Percentiles rank a stretch among this genome's conserved stretches.
Conservation (phyloP, 2,329 filamentous ascomycete genomes). For the Colletotrichum eleusines region DNA sequence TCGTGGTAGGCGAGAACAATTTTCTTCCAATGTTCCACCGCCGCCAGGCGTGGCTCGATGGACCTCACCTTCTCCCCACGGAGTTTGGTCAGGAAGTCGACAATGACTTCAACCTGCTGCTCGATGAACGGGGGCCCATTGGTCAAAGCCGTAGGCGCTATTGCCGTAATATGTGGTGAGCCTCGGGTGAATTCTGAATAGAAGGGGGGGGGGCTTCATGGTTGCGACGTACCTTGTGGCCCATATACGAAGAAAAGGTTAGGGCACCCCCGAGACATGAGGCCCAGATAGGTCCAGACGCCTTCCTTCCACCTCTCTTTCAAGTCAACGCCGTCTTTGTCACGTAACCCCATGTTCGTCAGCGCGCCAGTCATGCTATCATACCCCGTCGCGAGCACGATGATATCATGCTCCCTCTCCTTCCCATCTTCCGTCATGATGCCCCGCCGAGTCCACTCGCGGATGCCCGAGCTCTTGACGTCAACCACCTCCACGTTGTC, state of each 20-base stretch:
- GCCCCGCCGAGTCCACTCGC: slow-evolving; percentile 53
- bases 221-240: slow-evolving; percentile 41
- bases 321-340: slow-evolving; percentile 47
- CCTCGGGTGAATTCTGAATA: not conserved
- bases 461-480: slow-evolving; percentile 57
- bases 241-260: slow-evolving; percentile 46
- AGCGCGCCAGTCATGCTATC: slow-evolving; percentile 51
- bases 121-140: slow-evolving; percentile 41
- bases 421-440: slow-evolving; percentile 54
- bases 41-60: slow-evolving; percentile 39
- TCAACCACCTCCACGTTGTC: slow-evolving; percentile 60
- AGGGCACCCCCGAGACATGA: slow-evolving; percentile 42
- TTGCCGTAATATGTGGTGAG: not conserved
- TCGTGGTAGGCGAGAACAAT: slow-evolving; percentile 39
- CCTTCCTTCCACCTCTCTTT: slow-evolving; percentile 50
- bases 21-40: slow-evolving; percentile 40
- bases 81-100: slow-evolving; percentile 34
- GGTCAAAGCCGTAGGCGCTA: slow-evolving; percentile 43
- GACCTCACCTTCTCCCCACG: slow-evolving; percentile 25
- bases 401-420: slow-evolving; percentile 52
- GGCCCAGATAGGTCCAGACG: slow-evolving; percentile 47
- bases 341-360: slow-evolving; percentile 48
- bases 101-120: slow-evolving; percentile 42
- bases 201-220: not conserved
- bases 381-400: slow-evolving; percentile 53